phyloP scores from a whole-genome alignment of 768 basidiomycete genomes.

The Pholiota microspora region DNA sequence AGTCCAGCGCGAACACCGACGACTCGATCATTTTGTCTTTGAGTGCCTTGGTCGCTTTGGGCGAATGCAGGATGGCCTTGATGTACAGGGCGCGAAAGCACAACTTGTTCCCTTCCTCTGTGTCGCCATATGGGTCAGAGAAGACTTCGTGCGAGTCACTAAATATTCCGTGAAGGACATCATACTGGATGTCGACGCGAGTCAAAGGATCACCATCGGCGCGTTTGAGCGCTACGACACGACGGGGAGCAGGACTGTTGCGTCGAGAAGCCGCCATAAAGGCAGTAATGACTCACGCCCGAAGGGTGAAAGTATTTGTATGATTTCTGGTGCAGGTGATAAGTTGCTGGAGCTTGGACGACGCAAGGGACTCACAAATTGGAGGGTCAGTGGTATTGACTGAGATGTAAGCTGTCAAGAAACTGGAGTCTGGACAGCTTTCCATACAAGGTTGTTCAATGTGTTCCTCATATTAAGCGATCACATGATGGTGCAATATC shows the following conservation, averaged over 20 bases:
- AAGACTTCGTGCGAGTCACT: conserved; percentile 59
- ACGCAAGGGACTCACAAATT: background rate
- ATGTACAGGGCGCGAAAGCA: conserved; percentile 65
- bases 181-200: conserved; percentile 71
- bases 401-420: too few species aligned
- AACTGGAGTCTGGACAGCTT: background rate
- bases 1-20: conserved; percentile 58
- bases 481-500: conserved; percentile 22
- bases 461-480: conserved; percentile 1
- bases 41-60: conserved; percentile 67
- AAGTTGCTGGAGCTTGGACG: too few species aligned
- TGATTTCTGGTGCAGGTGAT: background rate
- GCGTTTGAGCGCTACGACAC: conserved; percentile 47
- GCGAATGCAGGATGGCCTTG: conserved; percentile 49
- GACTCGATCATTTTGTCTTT: conserved; percentile 70
- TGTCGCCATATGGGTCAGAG: conserved; percentile 39
- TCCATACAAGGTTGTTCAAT: conserved; percentile 4
- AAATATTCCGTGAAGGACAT: conserved; percentile 79
- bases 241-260: conserved; percentile 39
- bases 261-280: conserved; percentile 34
- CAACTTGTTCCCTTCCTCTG: conserved; percentile 29
- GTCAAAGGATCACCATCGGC: conserved; percentile 66
- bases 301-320: background rate
- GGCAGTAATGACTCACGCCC: background rate
- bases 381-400: background rate